Conservation (phyloP, 345 rosid species). For the Murraya paniculata region DNA sequence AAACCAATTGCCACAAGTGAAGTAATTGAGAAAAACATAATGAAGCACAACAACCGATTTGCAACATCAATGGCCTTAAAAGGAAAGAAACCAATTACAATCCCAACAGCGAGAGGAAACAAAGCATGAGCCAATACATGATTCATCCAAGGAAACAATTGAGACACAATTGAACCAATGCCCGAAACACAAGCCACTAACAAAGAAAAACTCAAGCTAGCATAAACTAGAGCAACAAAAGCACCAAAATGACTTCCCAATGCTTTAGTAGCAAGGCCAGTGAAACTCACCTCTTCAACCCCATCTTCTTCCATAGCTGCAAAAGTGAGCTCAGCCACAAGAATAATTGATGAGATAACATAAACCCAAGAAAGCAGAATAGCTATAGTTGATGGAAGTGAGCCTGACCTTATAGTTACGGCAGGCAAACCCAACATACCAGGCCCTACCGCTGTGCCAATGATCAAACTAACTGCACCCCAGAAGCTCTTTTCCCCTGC, state of each 20-base stretch:
- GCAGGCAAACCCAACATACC: conserved; percentile 92
- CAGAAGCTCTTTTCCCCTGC: conserved; percentile 59
- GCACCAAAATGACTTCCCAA: conserved; percentile 67
- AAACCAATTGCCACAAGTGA: conserved; percentile 65
- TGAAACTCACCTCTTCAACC: conserved; percentile 81
- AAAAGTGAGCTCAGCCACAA: conserved; percentile 86
- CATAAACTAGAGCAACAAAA: conserved; percentile 71
- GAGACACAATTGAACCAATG: conserved; percentile 75
- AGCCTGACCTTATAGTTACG: conserved; percentile 72
- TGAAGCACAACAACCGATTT: conserved; percentile 62
- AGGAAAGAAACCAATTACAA: conserved; percentile 56
- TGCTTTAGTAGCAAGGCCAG: conserved; percentile 73
- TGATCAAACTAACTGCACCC: conserved; percentile 88
- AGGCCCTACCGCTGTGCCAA: conserved; percentile 94
- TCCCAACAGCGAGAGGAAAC: conserved; percentile 59
- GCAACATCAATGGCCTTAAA: conserved; percentile 59
- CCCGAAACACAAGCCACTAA: conserved; percentile 90
- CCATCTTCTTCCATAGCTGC: conserved; percentile 85
- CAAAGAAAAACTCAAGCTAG: conserved; percentile 79
- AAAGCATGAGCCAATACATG: conserved; percentile 53
- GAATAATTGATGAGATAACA: conserved; percentile 76
- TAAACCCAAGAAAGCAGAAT: conserved; percentile 80
- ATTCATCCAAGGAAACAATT: conserved; percentile 75
- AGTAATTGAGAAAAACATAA: conserved; percentile 75
- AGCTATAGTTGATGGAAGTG: conserved; percentile 60